Conservation (phyloP, 176 grass and related monocot genomes). For the Oryza nivara region DNA sequence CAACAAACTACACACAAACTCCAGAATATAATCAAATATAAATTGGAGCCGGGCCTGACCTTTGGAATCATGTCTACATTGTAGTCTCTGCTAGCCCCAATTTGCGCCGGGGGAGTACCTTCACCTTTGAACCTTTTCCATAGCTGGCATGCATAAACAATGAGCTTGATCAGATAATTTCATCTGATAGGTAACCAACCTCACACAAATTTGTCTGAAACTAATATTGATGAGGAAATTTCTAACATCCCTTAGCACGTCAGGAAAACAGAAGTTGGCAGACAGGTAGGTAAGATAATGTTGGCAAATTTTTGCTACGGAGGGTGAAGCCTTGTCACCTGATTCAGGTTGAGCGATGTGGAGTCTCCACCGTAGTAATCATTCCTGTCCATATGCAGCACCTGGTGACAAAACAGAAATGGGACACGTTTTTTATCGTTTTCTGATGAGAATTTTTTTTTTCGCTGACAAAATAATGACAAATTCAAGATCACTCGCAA, state of each 20-base stretch:
- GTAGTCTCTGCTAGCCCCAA: constrained; percentile 87
- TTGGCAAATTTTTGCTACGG: not conserved
- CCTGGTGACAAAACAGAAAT: constrained; percentile 45
- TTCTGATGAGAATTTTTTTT: not conserved
- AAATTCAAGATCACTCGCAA: not conserved
- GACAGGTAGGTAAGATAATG: not conserved
- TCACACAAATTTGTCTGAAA: not conserved
- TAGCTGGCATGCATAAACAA: constrained; percentile 48
- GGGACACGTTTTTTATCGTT: not conserved
- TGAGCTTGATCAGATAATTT: not conserved
- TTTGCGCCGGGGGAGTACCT: constrained; percentile 47
- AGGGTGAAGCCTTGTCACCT: constrained; percentile 40
- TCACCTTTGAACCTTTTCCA: constrained; percentile 92
- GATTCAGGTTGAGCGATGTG: constrained; percentile 81
- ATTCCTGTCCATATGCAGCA: constrained; percentile 93
- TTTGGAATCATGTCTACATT: constrained; percentile 98
- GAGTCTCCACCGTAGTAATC: constrained; percentile 91
- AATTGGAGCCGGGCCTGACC: constrained; percentile 37
- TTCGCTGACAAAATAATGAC: not conserved
- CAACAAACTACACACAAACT: too few relatives aligned
- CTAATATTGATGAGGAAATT: not conserved
- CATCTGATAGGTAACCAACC: not conserved
- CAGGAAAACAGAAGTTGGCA: not conserved
- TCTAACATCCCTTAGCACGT: not conserved
- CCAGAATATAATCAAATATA: too few relatives aligned